phyloP scores from a whole-genome alignment of 1,284 basidiomycete species.

The Cronartium ribicola region DNA sequence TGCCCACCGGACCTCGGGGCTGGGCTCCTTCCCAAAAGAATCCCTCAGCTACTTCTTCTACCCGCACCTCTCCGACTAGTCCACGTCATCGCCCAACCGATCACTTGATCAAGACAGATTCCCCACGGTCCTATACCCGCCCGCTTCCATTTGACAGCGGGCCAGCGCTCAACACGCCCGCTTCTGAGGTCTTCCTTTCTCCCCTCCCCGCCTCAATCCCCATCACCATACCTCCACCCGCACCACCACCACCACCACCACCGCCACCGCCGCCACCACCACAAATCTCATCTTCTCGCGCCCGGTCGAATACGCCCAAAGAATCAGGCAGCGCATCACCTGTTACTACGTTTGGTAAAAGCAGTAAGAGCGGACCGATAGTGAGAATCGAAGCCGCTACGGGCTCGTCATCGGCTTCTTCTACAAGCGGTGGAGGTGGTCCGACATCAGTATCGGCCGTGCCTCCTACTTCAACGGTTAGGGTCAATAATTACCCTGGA shows the following conservation, averaged over 20 bases:
- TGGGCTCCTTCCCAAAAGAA: slow-evolving; percentile 24
- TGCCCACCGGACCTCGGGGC: slow-evolving; percentile 17
- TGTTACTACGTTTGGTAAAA: slow-evolving; percentile 7
- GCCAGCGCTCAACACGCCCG: slow-evolving; percentile 33
- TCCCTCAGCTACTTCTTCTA: neutral
- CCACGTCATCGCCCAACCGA: neutral
- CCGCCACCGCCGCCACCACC: slow-evolving; percentile 1
- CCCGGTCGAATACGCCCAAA: neutral
- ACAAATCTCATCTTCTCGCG: neutral
- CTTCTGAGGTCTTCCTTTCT: slow-evolving; percentile 35
- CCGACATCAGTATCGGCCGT: neutral
- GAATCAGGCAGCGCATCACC: neutral
- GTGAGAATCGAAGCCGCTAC: slow-evolving; percentile 12
- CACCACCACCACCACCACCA: slow-evolving; percentile 36
- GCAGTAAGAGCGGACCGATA: neutral
- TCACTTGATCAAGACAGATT: neutral
- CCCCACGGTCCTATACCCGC: neutral
- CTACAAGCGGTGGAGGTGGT: slow-evolving; percentile 5
- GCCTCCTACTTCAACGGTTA: neutral
- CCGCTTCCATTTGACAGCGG: slow-evolving; percentile 10
- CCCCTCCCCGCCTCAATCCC: slow-evolving; percentile 37
- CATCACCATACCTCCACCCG: slow-evolving; percentile 36
- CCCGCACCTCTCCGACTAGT: neutral
- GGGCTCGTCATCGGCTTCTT: neutral
- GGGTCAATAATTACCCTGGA: slow-evolving; percentile 37